phyloP scores from a whole-genome alignment of 2,329 filamentous ascomycete genomes.

The Anthostomella pinea region DNA sequence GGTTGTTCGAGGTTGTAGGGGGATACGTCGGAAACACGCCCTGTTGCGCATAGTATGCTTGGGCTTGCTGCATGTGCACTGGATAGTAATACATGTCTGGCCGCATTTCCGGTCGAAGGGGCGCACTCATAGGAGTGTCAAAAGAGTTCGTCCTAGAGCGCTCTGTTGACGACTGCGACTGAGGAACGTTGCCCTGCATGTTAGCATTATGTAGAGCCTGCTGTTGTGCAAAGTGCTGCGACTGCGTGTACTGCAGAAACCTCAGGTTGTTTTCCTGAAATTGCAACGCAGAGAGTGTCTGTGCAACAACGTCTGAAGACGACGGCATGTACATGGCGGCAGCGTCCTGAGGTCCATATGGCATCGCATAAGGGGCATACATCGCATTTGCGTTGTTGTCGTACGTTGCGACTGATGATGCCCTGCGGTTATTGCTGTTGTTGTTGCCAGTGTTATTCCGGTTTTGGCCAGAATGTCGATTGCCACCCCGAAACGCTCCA shows the following conservation, averaged over 20 bases:
- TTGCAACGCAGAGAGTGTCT: conserved; percentile 44
- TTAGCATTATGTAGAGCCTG: conserved; percentile 43
- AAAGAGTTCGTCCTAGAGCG: conserved; percentile 62
- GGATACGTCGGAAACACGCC: conserved; percentile 55
- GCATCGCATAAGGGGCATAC: conserved; percentile 40
- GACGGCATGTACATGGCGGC: conserved; percentile 46
- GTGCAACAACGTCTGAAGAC: conserved; percentile 39
- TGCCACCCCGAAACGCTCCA: conserved; percentile 45
- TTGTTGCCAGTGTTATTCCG: conserved; percentile 40
- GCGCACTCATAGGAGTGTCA: conserved; percentile 58
- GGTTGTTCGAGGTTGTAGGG: conserved; percentile 49
- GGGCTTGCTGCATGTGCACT: conserved; percentile 37
- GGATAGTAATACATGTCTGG: conserved; percentile 56
- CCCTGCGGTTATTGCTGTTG: conserved; percentile 38
- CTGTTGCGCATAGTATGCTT: conserved; percentile 46
- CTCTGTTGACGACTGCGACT: conserved; percentile 40
- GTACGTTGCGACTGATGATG: conserved; percentile 53
- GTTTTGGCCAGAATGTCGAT: conserved; percentile 38
- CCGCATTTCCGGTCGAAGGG: conserved; percentile 53
- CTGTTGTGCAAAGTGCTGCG: conserved; percentile 43
- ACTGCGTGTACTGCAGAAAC: conserved; percentile 46
- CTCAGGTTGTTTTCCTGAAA: conserved; percentile 44
- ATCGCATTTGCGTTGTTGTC: conserved; percentile 42
- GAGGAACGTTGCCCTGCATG: conserved; percentile 35
- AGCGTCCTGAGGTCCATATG: conserved; percentile 44